Evolutionary conservation across 2,329 filamentous ascomycete species (phyloP).

Genomic region (Ascochyta fabae): DNA sequence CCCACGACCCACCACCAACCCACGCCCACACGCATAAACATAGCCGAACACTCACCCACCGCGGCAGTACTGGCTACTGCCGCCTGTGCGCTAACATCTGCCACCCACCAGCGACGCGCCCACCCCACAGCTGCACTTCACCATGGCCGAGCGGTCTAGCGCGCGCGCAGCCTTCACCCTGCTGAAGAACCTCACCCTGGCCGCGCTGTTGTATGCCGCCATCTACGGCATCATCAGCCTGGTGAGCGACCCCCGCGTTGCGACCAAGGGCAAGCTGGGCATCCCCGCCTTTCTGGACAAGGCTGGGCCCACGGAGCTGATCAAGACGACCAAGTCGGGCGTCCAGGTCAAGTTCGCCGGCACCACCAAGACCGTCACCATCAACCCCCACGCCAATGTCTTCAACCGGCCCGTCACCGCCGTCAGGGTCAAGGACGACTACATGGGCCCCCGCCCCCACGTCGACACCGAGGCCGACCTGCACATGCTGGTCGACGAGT

Average conservation of each 20-base stretch:
- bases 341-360: slow-evolving; percentile 53
- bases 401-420: slow-evolving; percentile 61
- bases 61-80: slow-evolving; percentile 23
- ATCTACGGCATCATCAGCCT: slow-evolving; percentile 53
- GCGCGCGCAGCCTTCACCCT: slow-evolving; percentile 45
- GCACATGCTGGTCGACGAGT: slow-evolving; percentile 59
- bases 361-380: slow-evolving; percentile 52
- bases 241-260: slow-evolving; percentile 49
- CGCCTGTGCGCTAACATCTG: slow-evolving; percentile 11
- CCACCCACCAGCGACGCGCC: slow-evolving; percentile 26
- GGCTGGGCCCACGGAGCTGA: slow-evolving; percentile 49
- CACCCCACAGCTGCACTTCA: slow-evolving; percentile 17
- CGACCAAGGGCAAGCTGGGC: slow-evolving; percentile 50
- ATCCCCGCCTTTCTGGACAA: slow-evolving; percentile 52
- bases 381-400: slow-evolving; percentile 61
- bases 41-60: background rate
- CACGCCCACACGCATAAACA: background rate
- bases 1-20: background rate
- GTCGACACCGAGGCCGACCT: slow-evolving; percentile 62
- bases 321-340: slow-evolving; percentile 50
- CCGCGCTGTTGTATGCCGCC: slow-evolving; percentile 50
- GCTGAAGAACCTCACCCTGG: slow-evolving; percentile 53
- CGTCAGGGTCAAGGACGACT: slow-evolving; percentile 60
- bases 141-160: slow-evolving; percentile 47
- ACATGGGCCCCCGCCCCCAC: slow-evolving; percentile 58